Percentiles rank a stretch among this genome's conserved stretches.
These are phyloP conservation scores for Scedosporium aurantiacum DNA, from an alignment of 2,329 filamentous ascomycete genomes.

Conservation along the genomic window DNA sequence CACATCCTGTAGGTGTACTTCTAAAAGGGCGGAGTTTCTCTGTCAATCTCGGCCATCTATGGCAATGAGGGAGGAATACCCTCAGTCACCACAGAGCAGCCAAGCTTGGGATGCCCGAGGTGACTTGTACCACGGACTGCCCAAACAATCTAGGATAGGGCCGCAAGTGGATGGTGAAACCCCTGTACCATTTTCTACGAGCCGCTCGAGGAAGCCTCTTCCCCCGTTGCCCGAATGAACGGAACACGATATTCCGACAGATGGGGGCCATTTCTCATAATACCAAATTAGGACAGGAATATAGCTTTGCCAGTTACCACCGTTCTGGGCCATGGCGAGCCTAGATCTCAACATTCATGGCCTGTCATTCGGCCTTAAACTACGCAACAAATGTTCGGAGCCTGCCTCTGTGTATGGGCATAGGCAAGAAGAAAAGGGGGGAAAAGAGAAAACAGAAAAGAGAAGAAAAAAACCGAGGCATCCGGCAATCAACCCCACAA, in stretches of 20 bases:
- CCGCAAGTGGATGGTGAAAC: not conserved
- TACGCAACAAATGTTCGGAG: too few species aligned
- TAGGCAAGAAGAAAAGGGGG: not conserved
- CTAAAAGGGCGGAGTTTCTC: too few species aligned
- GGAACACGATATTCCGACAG: not conserved
- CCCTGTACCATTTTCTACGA: not conserved
- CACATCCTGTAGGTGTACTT: too few species aligned
- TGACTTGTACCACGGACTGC: not conserved
- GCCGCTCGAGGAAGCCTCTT: slow-evolving; percentile 10
- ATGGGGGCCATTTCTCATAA: not conserved
- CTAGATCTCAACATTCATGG: too few species aligned
- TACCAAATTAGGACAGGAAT: not conserved
- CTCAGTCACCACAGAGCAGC: too few species aligned
- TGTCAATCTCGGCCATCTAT: too few species aligned
- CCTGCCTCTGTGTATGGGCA: not conserved
- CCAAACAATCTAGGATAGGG: not conserved
- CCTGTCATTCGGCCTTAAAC: too few species aligned
- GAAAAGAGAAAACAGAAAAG: not conserved
- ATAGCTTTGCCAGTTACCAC: too few species aligned
- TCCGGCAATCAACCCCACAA: not conserved
- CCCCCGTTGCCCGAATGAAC: slow-evolving; percentile 12
- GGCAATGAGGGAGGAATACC: too few species aligned
- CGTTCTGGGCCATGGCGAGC: too few species aligned
- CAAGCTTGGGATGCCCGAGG: too few species aligned
- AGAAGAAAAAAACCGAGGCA: not conserved